These are phyloP conservation scores for Gnomoniopsis smithogilvyi DNA, from an alignment of 2,329 filamentous ascomycete species.

Conservation along the genomic window DNA sequence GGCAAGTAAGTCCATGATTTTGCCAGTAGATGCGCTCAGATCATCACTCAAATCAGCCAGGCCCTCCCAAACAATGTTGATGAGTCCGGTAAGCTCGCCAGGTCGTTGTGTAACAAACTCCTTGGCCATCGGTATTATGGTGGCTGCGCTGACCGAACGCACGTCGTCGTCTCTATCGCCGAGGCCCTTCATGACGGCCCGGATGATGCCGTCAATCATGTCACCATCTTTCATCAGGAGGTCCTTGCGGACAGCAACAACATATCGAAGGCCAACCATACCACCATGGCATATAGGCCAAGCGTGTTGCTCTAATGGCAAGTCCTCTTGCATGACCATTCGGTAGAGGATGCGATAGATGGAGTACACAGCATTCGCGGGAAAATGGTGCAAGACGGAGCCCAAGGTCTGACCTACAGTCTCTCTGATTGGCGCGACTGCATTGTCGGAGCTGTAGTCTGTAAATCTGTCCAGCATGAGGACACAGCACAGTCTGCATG, in stretches of 20 bases:
- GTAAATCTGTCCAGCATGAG: slow-evolving; percentile 97
- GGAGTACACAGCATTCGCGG: slow-evolving; percentile 72
- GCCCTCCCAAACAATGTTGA: slow-evolving; percentile 96
- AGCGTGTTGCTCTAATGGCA: slow-evolving; percentile 67
- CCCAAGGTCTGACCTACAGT: slow-evolving; percentile 93
- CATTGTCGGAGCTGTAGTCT: slow-evolving; percentile 96
- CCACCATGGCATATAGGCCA: slow-evolving; percentile 98
- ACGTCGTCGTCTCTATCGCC: slow-evolving; percentile 93
- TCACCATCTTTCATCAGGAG: slow-evolving; percentile 77
- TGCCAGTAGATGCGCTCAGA: slow-evolving; percentile 92
- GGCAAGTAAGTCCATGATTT: slow-evolving; percentile 96
- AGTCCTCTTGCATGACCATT: slow-evolving; percentile 87
- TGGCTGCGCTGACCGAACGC: slow-evolving; percentile 94
- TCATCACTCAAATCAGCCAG: slow-evolving; percentile 96
- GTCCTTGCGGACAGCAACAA: slow-evolving; percentile 93
- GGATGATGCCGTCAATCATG: slow-evolving; percentile 89
- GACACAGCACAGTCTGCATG: slow-evolving; percentile 91
- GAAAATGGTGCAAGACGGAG: slow-evolving; percentile 80
- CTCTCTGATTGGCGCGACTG: slow-evolving; percentile 92
- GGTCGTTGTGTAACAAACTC: slow-evolving; percentile 89
- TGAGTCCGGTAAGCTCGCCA: slow-evolving; percentile 72
- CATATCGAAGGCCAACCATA: slow-evolving; percentile 93
- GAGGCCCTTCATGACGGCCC: slow-evolving; percentile 91
- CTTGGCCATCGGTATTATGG: slow-evolving; percentile 89
- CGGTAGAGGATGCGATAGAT: slow-evolving; percentile 83